Evolutionary conservation across 768 basidiomycete species (phyloP), one percentile per base, ranked within the genome.

Genomic region (Hortiboletus flavorubellus): DNA sequence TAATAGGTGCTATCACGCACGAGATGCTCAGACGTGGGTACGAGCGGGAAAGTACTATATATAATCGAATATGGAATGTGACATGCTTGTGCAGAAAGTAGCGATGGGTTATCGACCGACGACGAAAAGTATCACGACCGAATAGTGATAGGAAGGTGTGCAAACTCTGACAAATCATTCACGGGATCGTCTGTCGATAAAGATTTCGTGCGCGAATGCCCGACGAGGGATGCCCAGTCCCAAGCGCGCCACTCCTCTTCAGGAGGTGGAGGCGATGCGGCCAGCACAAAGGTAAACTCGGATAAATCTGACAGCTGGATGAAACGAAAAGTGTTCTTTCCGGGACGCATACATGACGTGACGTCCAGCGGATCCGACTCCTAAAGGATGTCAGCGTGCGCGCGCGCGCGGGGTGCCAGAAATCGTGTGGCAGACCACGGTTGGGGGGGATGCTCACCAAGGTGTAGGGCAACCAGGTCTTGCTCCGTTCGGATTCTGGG

Each of bases 261-360:
- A 0, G 54, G 64, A 12, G 49, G 62, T 15, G 59, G 59, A n/a
- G 53, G 62, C 41, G 65, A 71, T 6, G 78, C 78, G 51, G 69
- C 70, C 54, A 83, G 73, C 21, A 78, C 65, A 58, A 83, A 83
- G 2, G 75, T 67, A 53, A 67, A 75, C 30, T 76, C 66, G 16
- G 73, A 67, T 59, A 81, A 67, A 47, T 69, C 64, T 7, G 72
- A 72, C 15, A 85, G 66, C 34, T 83, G 82, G 41, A 83, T 77
- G 51, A 83, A 73, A 37, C 76, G 74, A 50, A 85, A 64, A 5
- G 71, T 64, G 64, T 84, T 85, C 38, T 56, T 64, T 9, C 82
- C 83, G 40, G 73, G 69, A 33, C 59, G 68, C 1, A 83, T 60
- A 55, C 64, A 68, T 4, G 69, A 44, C 39, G 80, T 78, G 44